phyloP scores from a whole-genome alignment of 306 rosid genomes.

The Ochetophila trinervis region DNA sequence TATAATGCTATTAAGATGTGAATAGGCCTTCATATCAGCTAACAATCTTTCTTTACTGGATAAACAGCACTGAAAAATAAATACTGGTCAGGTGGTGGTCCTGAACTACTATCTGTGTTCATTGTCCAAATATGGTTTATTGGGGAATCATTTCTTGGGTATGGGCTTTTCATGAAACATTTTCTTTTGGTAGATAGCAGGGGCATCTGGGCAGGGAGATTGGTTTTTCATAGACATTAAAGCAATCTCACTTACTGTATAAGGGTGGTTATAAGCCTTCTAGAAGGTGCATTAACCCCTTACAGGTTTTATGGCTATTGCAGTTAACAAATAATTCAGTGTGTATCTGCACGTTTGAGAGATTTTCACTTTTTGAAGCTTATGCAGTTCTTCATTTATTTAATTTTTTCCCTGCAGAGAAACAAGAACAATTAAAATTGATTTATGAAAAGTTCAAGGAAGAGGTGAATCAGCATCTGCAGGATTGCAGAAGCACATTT shows the following conservation, averaged over 20 bases:
- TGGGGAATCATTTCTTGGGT: no score
- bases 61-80: no score
- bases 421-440: slow-evolving; percentile 62
- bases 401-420: slow-evolving; percentile 42
- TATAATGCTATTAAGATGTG: no score
- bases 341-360: background rate
- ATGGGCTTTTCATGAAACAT: no score
- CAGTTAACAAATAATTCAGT: background rate
- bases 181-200: no score
- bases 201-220: no score
- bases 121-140: no score
- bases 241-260: background rate
- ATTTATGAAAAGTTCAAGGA: slow-evolving; percentile 75
- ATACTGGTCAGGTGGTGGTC: no score
- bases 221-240: no score
- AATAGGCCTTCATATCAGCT: no score
- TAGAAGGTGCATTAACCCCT: slow-evolving; percentile 8
- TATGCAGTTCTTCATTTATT: background rate
- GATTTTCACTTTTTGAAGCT: slow-evolving; percentile 15
- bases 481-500: slow-evolving; percentile 62
- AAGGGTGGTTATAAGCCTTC: background rate
- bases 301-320: slow-evolving; percentile 7
- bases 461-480: slow-evolving; percentile 72
- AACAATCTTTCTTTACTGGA: no score
- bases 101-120: no score